Percentiles rank a stretch among this genome's conserved stretches.
phyloP scores from a whole-genome alignment of 441 rosid genomes.

The Gossypium gossypioides region DNA sequence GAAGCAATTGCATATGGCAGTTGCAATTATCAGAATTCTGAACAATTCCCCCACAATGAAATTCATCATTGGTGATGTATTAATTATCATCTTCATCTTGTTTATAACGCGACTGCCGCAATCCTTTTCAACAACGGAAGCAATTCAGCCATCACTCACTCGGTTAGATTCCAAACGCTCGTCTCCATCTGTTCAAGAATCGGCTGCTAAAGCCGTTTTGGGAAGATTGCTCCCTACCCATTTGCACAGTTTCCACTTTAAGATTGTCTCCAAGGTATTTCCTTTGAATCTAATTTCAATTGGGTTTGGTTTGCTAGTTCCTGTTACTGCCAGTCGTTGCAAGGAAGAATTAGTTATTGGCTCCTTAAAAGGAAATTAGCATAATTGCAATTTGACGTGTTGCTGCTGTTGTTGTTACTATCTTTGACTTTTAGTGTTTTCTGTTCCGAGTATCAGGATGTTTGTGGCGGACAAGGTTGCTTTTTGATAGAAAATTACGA shows the following conservation, averaged over 20 bases:
- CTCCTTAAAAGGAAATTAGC: not conserved
- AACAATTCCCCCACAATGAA: slow-evolving; percentile 4
- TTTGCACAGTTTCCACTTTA: slow-evolving; percentile 52
- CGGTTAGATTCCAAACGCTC: slow-evolving; percentile 54
- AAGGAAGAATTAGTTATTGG: not conserved
- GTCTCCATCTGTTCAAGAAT: slow-evolving; percentile 43
- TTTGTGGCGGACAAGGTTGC: slow-evolving; percentile 68
- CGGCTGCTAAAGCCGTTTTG: slow-evolving; percentile 62
- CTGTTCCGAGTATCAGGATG: slow-evolving; percentile 45
- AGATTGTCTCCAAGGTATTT: slow-evolving; percentile 56
- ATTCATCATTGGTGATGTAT: not conserved
- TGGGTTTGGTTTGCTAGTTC: not conserved
- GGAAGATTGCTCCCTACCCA: slow-evolving; percentile 69
- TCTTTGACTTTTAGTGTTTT: slow-evolving; percentile 15
- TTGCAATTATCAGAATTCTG: not conserved
- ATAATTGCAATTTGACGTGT: not conserved
- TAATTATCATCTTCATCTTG: slow-evolving; percentile 13
- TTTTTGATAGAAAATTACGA: slow-evolving; percentile 51
- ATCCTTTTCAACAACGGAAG: slow-evolving; percentile 15
- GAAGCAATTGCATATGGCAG: not conserved
- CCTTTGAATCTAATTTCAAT: not conserved
- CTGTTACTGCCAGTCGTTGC: not conserved
- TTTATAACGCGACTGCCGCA: slow-evolving; percentile 7
- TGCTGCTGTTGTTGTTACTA: not conserved
- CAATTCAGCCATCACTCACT: slow-evolving; percentile 21